phyloP scores from a whole-genome alignment of 2,329 filamentous ascomycete species.

The Pyrenophora tritici-repentis region DNA sequence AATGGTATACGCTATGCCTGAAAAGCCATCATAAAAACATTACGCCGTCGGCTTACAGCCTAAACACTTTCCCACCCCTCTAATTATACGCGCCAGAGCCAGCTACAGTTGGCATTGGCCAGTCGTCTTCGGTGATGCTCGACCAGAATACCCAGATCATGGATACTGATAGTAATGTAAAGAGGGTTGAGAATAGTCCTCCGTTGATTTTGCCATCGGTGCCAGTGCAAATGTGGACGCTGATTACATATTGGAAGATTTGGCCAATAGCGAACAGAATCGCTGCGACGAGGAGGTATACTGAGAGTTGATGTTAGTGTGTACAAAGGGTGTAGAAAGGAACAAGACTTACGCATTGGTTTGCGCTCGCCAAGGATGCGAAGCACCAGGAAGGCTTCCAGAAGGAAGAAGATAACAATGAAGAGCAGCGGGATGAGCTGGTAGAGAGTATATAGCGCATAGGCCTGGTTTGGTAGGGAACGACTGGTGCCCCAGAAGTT shows the following conservation, averaged over 20 bases:
- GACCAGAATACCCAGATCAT: conserved; percentile 96
- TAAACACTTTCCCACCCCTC: conserved; percentile 14
- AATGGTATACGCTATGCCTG: conserved; percentile 49
- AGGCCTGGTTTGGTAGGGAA: conserved; percentile 64
- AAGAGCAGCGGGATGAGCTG: conserved; percentile 88
- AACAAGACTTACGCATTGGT: conserved; percentile 75
- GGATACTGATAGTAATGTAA: conserved; percentile 82
- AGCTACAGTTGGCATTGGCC: conserved; percentile 66
- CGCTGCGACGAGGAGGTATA: conserved; percentile 75
- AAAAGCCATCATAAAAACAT: conserved; percentile 42
- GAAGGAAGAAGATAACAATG: conserved; percentile 81
- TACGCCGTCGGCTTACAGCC: conserved; percentile 29
- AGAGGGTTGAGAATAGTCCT: conserved; percentile 88
- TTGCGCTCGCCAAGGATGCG: conserved; percentile 83
- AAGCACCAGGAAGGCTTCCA: conserved; percentile 83
- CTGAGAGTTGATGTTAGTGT: conserved; percentile 42
- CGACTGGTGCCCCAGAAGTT: conserved; percentile 67
- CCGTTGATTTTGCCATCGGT: conserved; percentile 88
- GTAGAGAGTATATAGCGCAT: conserved; percentile 92
- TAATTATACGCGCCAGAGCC: conserved; percentile 49
- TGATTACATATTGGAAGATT: conserved; percentile 94
- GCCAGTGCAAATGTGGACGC: conserved; percentile 84
- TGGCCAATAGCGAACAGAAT: conserved; percentile 90
- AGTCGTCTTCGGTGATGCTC: conserved; percentile 98
- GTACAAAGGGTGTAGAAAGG: neutral